Conservation (phyloP, 345 rosid genomes). For the Arabidopsis thaliana region DNA sequence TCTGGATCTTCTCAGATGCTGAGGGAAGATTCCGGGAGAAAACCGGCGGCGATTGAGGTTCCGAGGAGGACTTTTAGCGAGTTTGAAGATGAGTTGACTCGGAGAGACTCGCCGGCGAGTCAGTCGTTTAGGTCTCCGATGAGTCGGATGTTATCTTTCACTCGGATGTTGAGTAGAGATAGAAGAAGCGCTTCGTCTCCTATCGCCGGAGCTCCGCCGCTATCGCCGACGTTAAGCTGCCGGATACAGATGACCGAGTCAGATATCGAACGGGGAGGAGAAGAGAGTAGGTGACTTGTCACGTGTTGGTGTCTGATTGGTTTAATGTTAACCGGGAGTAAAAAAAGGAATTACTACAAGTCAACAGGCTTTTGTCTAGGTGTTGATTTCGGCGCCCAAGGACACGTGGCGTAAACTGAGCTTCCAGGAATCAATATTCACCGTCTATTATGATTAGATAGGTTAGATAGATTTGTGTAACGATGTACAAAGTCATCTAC, state of each 20-base stretch:
- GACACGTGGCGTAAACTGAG: slow-evolving; percentile 39
- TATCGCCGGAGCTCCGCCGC: slow-evolving; percentile 28
- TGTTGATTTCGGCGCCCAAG: slow-evolving; percentile 20
- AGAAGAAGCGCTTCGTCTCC: slow-evolving; percentile 48
- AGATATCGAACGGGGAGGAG: slow-evolving; percentile 56
- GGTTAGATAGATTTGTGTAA: slow-evolving; percentile 36
- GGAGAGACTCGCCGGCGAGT: slow-evolving; percentile 45
- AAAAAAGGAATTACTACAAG: neutral
- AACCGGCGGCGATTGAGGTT: slow-evolving; percentile 51
- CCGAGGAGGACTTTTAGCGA: slow-evolving; percentile 47
- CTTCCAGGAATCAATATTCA: slow-evolving; percentile 1
- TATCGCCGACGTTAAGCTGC: slow-evolving; percentile 28
- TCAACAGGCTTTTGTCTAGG: slow-evolving; percentile 11
- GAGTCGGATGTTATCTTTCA: slow-evolving; percentile 65
- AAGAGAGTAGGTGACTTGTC: slow-evolving; percentile 28
- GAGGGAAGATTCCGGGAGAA: slow-evolving; percentile 42
- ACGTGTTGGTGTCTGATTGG: slow-evolving; percentile 30
- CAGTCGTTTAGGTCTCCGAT: slow-evolving; percentile 62
- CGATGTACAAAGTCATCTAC: slow-evolving; percentile 23
- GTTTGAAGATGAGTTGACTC: slow-evolving; percentile 41
- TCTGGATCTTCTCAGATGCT: slow-evolving; percentile 31
- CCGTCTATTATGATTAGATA: neutral
- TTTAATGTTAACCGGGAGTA: neutral
- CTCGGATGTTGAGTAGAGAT: slow-evolving; percentile 61
- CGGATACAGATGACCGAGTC: slow-evolving; percentile 40